These are phyloP conservation scores for Hypoxylon sp. DNA, from an alignment of 2,329 filamentous ascomycete genomes.

Conservation along the genomic window DNA sequence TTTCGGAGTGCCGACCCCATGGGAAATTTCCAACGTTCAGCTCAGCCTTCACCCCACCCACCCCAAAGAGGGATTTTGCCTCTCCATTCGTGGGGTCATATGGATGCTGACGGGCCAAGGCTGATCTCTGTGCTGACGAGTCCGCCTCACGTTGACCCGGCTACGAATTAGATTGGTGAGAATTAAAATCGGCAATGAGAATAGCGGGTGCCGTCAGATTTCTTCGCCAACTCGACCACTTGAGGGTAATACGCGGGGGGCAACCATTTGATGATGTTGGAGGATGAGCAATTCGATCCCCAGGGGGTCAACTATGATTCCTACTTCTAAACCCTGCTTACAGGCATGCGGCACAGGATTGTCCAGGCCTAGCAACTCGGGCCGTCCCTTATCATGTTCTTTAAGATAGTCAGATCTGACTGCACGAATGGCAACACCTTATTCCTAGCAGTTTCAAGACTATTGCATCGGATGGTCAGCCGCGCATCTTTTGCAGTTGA, in stretches of 20 bases:
- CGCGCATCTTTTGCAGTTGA: constrained; percentile 36
- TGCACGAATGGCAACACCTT: constrained; percentile 40
- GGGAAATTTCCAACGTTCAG: constrained; percentile 41
- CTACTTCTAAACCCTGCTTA: constrained; percentile 36
- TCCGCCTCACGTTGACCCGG: constrained; percentile 43
- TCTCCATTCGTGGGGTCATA: constrained; percentile 44
- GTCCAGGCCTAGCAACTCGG: constrained; percentile 37
- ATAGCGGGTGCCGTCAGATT: constrained; percentile 36
- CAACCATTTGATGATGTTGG: constrained; percentile 22
- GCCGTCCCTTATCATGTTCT: constrained; percentile 46
- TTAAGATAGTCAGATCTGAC: constrained; percentile 42
- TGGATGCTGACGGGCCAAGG: constrained; percentile 42
- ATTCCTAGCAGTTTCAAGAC: constrained; percentile 35
- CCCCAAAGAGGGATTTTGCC: constrained; percentile 22
- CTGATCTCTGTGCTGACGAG: constrained; percentile 39
- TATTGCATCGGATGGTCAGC: constrained; percentile 41
- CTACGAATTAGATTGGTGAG: constrained; percentile 34
- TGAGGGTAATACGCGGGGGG: constrained; percentile 43
- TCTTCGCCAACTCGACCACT: constrained; percentile 25
- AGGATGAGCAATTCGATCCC: constrained; percentile 22
- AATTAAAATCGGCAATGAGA: constrained; percentile 25
- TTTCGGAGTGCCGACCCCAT: constrained; percentile 44
- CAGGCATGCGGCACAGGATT: constrained; percentile 37
- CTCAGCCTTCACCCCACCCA: constrained; percentile 43
- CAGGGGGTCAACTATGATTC: constrained; percentile 19